Evolutionary conservation across 2,329 filamentous ascomycete species (phyloP).

Genomic region (Coniella lustricola): DNA sequence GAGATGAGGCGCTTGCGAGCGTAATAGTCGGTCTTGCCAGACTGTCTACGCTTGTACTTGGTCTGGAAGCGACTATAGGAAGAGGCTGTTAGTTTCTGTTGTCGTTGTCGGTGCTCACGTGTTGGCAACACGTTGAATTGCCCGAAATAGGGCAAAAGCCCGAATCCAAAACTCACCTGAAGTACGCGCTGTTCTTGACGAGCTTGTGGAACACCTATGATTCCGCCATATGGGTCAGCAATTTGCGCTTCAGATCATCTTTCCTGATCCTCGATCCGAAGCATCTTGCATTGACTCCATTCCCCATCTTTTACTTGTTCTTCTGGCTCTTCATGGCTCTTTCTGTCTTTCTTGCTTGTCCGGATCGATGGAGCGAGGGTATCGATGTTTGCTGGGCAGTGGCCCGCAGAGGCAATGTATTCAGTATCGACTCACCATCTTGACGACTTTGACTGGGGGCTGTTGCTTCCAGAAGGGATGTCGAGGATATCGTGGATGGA

Average conservation of each 20-base stretch:
- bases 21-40: slow-evolving; percentile 99
- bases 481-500: slow-evolving; percentile 26
- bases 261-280: slow-evolving; percentile 63
- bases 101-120: neutral
- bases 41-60: slow-evolving; percentile 96
- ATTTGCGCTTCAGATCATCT: slow-evolving; percentile 90
- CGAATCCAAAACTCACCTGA: slow-evolving; percentile 82
- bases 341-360: too few relatives aligned
- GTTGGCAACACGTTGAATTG: too few relatives aligned
- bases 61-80: slow-evolving; percentile 85
- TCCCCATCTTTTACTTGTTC: too few relatives aligned
- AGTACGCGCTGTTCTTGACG: slow-evolving; percentile 98
- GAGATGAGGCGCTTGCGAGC: slow-evolving; percentile 98
- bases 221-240: slow-evolving; percentile 85
- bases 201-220: slow-evolving; percentile 82
- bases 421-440: slow-evolving; percentile 57
- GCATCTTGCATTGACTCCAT: slow-evolving; percentile 91
- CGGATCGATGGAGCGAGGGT: too few relatives aligned
- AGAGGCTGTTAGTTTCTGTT: slow-evolving; percentile 7
- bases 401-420: too few relatives aligned
- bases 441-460: slow-evolving; percentile 48
- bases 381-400: too few relatives aligned
- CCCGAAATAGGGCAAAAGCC: too few relatives aligned
- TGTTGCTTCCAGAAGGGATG: slow-evolving; percentile 23
- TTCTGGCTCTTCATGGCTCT: too few relatives aligned